Evolutionary conservation across 441 rosid genomes (phyloP).

Genomic region (Breynia disticha): DNA sequence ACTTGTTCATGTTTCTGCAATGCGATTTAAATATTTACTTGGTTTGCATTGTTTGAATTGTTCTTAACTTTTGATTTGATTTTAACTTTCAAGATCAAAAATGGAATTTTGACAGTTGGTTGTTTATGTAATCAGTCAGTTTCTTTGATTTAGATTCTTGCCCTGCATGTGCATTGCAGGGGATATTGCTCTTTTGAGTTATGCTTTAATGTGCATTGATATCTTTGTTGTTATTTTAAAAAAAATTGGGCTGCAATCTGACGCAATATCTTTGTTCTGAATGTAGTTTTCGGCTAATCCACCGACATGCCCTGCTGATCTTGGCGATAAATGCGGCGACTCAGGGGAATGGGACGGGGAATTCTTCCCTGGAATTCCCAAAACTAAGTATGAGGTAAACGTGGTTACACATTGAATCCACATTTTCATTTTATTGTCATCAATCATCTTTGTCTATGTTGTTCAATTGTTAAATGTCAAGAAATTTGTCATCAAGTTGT

Average conservation of each 20-base stretch:
- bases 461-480: too few species aligned
- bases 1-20: background rate
- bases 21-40: background rate
- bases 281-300: conserved; percentile 46
- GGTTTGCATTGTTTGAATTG: background rate
- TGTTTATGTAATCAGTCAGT: background rate
- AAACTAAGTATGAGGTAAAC: conserved; percentile 73
- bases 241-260: background rate
- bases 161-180: background rate
- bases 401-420: background rate
- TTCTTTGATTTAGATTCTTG: background rate
- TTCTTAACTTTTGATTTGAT: background rate
- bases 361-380: conserved; percentile 75
- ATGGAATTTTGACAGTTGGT: background rate
- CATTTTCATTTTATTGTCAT: background rate
- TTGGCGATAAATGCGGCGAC: conserved; percentile 32
- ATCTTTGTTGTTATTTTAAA: background rate
- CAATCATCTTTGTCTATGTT: background rate
- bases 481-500: too few species aligned
- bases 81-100: too few species aligned
- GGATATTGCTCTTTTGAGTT: background rate
- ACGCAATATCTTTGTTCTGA: background rate
- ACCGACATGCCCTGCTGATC: conserved; percentile 73
- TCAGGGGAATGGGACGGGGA: conserved; percentile 85
- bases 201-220: background rate